Percentiles rank a stretch among this genome's conserved stretches.
Conservation (phyloP, 192 early-diverging fungal species). For the Umbelopsis ramanniana region DNA sequence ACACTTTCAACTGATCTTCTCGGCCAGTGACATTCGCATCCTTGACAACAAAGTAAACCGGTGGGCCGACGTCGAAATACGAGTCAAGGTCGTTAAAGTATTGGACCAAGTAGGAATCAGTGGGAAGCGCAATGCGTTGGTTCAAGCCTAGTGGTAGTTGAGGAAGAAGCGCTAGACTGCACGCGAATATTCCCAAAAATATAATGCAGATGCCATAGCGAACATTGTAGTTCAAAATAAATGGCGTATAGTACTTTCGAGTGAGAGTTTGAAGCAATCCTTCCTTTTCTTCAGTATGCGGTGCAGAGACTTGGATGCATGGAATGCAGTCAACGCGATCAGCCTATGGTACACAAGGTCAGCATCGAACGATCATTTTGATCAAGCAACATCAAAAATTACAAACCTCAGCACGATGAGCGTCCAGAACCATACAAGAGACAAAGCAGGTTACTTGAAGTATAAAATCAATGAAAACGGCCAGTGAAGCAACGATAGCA, state of each 20-base stretch:
- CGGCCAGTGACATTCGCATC: constrained; percentile 50
- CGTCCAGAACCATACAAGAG: constrained; percentile 61
- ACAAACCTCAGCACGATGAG: constrained; percentile 53
- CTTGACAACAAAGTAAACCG: constrained; percentile 68
- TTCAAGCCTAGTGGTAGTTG: constrained; percentile 62
- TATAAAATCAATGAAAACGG: constrained; percentile 66
- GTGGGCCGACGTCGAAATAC: constrained; percentile 66
- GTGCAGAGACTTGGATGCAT: constrained; percentile 52
- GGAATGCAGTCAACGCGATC: constrained; percentile 59
- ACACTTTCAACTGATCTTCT: constrained; percentile 55
- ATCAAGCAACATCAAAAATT: background rate
- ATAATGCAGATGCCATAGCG: constrained; percentile 46
- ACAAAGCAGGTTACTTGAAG: constrained; percentile 68
- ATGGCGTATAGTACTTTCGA: constrained; percentile 58
- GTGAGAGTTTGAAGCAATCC: constrained; percentile 49
- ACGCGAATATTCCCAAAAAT: constrained; percentile 58
- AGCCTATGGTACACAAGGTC: constrained; percentile 19
- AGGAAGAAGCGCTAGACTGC: constrained; percentile 49
- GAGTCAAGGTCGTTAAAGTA: constrained; percentile 65
- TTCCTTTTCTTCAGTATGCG: constrained; percentile 49
- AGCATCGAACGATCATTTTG: background rate
- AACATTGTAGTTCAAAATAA: constrained; percentile 50
- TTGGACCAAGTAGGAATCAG: constrained; percentile 65
- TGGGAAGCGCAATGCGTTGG: constrained; percentile 64
- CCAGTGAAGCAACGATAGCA: constrained; percentile 67